These are phyloP conservation scores for Comarum palustre DNA, from an alignment of 306 rosid genomes.

Conservation along the genomic window DNA sequence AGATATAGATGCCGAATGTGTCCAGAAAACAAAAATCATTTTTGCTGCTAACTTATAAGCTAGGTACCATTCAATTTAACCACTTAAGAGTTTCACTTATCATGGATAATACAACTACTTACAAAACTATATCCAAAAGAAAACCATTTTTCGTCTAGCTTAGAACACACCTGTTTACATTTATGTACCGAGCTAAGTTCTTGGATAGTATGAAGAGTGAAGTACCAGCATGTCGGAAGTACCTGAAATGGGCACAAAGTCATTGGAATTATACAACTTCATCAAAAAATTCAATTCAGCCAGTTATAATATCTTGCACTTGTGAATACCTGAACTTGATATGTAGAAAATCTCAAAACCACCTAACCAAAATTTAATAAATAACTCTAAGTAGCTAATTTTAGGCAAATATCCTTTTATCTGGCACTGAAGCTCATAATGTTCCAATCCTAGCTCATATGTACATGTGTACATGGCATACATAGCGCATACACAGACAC, in stretches of 20 bases:
- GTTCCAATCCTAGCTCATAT: neutral
- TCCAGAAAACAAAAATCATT: neutral
- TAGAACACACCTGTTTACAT: conserved; percentile 81
- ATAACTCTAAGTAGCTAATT: neutral
- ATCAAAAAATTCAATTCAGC: neutral
- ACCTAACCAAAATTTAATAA: neutral
- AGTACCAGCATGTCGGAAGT: conserved; percentile 87
- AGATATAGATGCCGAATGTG: neutral
- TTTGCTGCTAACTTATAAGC: neutral
- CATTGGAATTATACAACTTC: conserved; percentile 7
- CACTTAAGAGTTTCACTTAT: neutral
- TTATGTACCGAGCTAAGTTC: conserved; percentile 77
- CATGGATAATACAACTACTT: conserved; percentile 21
- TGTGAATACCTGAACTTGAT: neutral
- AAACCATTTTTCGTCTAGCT: neutral
- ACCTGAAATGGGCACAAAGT: conserved; percentile 47
- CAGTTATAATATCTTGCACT: neutral
- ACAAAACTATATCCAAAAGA: conserved; percentile 14
- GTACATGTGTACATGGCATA: neutral
- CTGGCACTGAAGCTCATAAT: neutral
- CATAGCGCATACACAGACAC: neutral
- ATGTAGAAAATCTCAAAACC: neutral
- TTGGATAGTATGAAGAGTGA: conserved; percentile 81
- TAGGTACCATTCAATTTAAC: neutral
- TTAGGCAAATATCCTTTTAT: neutral